Base-by-base conservation (phyloP, 2,329 filamentous ascomycete genomes). In the Scleromitrula shiraiana region DNA sequence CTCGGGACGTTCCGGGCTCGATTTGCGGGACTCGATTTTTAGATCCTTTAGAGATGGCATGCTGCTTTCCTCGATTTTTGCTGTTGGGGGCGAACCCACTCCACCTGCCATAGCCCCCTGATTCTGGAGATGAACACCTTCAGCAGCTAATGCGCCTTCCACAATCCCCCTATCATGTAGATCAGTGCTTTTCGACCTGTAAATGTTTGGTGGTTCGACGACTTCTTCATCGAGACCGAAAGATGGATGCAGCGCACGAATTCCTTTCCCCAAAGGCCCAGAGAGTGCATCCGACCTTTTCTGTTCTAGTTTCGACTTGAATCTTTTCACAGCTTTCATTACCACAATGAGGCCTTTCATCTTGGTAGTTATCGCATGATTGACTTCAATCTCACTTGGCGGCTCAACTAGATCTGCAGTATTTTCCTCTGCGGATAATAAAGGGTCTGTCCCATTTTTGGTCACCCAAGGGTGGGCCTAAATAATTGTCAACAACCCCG, bases 391-490 rank as follows among this genome's bases (percentile, higher is more conserved):
- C 57, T 93, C 86, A 49, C 91, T 97, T 1, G 91, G 91, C 5
- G 82, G 78, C 52, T 89, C 87, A 26, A 97, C 74, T 14, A 88
- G 70, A 54, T 89, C 76, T 9, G 83, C 78, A 36, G 87, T 94
- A 58, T 98, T 98, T 62, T 96, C 90, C 54, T 89, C 85, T 37
- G 79, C 76, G 7, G 88, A 79, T 10, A 97, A 73, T 12, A 98
- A 71, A 52, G 80, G 80, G 65, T 97, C 91, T 7, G 71, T 76
- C 12, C 88, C 90, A 48, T 77, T 68, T 60, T 80, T 85, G 5
- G 91, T 97, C 12, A 98, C 88, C 93, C 93, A 98, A 0, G 88
- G 80, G 63, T 98, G 93, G 59, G 83, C 78, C 91, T 96, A 50
- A 52, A 20, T 46, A 41, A n/a, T 10, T 15, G 43, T 33, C 41